phyloP scores from a whole-genome alignment of 75 land plant genomes.

The Sequoia sempervirens region DNA sequence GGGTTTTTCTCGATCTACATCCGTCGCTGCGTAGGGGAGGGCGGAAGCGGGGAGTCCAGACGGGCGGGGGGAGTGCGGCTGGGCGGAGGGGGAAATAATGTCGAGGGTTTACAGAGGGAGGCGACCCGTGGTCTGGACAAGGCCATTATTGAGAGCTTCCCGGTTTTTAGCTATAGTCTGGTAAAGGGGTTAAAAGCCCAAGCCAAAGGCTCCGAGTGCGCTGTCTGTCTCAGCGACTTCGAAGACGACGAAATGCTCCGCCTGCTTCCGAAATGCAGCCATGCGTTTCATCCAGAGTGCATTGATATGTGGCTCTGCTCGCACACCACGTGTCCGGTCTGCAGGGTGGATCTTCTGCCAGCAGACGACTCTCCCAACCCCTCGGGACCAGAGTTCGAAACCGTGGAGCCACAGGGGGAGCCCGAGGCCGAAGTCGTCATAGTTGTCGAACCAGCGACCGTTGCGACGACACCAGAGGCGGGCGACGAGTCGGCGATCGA shows the following conservation, averaged over 20 bases:
- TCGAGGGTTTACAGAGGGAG: not conserved
- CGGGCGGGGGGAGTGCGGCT: not conserved
- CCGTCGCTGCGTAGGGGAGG: constrained; percentile 42
- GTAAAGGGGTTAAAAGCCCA: constrained; percentile 4
- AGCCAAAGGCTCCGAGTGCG: constrained; percentile 13
- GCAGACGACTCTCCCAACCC: not conserved
- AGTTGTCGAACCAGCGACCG: not conserved
- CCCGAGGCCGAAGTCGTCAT: not conserved
- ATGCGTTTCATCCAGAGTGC: constrained; percentile 27
- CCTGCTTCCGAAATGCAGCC: constrained; percentile 24
- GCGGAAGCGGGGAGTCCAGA: not conserved
- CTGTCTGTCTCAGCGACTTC: constrained; percentile 30
- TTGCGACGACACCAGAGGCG: not conserved
- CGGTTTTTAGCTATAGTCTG: constrained; percentile 4
- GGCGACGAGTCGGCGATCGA: not conserved
- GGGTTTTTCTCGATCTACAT: constrained; percentile 80
- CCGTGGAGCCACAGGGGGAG: not conserved
- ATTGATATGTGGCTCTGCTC: constrained; percentile 29
- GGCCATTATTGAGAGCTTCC: constrained; percentile 5
- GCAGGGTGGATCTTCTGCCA: constrained; percentile 7
- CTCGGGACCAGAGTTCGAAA: not conserved
- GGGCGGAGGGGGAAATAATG: not conserved
- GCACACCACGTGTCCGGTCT: constrained; percentile 32
- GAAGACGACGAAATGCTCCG: constrained; percentile 16
- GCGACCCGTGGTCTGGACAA: not conserved